A percentile compares a stretch with the other conserved stretches of the same genome.
phyloP scores from a whole-genome alignment of 108 stramenopile genomes.

The Mediolabrus comicus region DNA sequence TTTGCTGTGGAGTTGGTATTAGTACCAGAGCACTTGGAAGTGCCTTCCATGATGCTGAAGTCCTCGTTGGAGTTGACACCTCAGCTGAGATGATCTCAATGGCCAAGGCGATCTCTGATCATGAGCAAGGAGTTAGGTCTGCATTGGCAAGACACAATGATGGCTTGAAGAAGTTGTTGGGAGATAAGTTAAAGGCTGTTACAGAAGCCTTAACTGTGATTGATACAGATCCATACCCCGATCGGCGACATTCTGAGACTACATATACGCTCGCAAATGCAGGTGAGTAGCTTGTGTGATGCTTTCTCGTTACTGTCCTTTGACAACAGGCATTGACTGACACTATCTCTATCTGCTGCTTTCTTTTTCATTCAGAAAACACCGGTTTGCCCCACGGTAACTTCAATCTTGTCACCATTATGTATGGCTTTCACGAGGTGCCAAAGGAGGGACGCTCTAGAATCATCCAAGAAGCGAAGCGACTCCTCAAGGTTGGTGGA shows the following conservation, averaged over 20 bases:
- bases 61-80: conserved; percentile 70
- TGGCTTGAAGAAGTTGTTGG: conserved; percentile 12
- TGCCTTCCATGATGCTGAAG: conserved; percentile 69
- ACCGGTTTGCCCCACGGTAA: conserved; percentile 47
- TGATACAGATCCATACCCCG: conserved; percentile 7
- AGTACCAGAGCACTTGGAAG: conserved; percentile 69
- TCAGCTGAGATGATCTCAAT: conserved; percentile 79
- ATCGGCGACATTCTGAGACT: conserved; percentile 5
- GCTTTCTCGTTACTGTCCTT: too few species aligned
- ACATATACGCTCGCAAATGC: conserved; percentile 55
- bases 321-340: too few species aligned
- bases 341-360: not conserved
- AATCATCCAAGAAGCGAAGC: conserved; percentile 67
- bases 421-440: conserved; percentile 81
- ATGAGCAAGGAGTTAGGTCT: conserved; percentile 20
- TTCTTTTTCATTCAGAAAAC: conserved; percentile 29
- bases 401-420: conserved; percentile 51
- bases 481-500: conserved; percentile 62
- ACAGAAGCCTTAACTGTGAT: not conserved
- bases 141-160: conserved; percentile 20
- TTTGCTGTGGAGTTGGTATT: conserved; percentile 84
- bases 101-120: conserved; percentile 53
- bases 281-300: conserved; percentile 11
- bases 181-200: conserved; percentile 1
- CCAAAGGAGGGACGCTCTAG: conserved; percentile 53